Conservation (phyloP, 495 filamentous ascomycete species). For the Xylaria flabelliformis region DNA sequence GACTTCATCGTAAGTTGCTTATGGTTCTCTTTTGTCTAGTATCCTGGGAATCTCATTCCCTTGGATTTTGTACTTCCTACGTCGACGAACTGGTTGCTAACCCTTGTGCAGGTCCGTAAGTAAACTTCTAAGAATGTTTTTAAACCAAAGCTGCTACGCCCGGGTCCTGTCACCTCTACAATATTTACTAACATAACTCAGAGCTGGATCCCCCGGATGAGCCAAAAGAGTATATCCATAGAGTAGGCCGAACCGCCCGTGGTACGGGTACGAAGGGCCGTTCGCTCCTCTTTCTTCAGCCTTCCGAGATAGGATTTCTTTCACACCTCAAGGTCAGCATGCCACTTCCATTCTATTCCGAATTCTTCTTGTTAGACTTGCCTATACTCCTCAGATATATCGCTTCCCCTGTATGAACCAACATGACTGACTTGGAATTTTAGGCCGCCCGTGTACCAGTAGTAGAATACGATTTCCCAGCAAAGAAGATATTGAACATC, state of each 20-base stretch:
- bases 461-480: conserved; percentile 94
- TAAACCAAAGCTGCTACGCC: neutral
- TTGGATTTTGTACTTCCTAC: neutral
- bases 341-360: neutral
- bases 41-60: neutral
- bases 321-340: conserved; percentile 72
- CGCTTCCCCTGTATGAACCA: neutral
- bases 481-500: conserved; percentile 91
- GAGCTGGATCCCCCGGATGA: conserved; percentile 96
- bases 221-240: conserved; percentile 92
- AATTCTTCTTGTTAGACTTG: neutral
- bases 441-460: conserved; percentile 84
- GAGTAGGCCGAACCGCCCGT: conserved; percentile 92
- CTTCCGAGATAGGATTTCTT: conserved; percentile 89
- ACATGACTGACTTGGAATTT: neutral
- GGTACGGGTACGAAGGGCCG: conserved; percentile 83
- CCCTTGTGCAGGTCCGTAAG: conserved; percentile 26
- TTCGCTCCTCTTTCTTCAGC: conserved; percentile 90
- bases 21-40: neutral
- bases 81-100: conserved; percentile 6
- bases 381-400: neutral
- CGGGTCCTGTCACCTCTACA: neutral
- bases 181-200: neutral
- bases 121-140: neutral
- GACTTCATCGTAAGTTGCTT: conserved; percentile 79